Evolutionary conservation across 768 basidiomycete genomes (phyloP), one percentile per base, ranked within the genome.

Genomic region (Boletus reticulatus): DNA sequence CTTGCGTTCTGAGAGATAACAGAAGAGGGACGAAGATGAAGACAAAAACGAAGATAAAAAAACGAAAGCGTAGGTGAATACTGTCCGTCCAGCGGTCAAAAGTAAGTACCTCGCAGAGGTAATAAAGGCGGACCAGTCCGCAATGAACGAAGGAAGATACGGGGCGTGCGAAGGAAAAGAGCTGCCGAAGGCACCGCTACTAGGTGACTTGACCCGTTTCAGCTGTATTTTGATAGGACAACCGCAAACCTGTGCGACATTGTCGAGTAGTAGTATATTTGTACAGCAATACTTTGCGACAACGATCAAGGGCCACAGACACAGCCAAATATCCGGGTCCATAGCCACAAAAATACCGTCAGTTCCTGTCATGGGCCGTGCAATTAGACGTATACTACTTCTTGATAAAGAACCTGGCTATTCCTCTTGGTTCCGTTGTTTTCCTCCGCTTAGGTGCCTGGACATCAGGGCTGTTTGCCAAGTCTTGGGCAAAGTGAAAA

Each of bases 401-500:
- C 45, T 73, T 73, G 22, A 52, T 52, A 56, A 82, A 78, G 64
- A 78, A 84, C 62, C 74, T 80, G 38, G 78, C 76, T 50, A 84
- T 83, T 10, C 78, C 78, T 45, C 71, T 57, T 24, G 63, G 53
- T 50, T 71, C 66, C 27, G 52, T 53, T 29, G 55, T 61, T 63
- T 72, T 72, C 61, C 60, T 68, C 58, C 67, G 74, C 57, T 69
- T 70, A 44, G 66, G 69, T 39, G 58, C 39, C 19, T 45, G 51
- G 5, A 6, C 19, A 19, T 66, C 68, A 48, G 72, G 55, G 50
- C 77, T 74, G 24, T 78, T 78, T 20, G 86, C 80, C 48, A 98
- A 67, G 52, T 92, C 88, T 63, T 85, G 78, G 1, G 95, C 94
- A 62, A 93, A 84, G 70, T 98, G 95, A 69, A 84, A 97, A 72